phyloP scores from a whole-genome alignment of 108 stramenopile species.

The Cylindrotheca closterium region DNA sequence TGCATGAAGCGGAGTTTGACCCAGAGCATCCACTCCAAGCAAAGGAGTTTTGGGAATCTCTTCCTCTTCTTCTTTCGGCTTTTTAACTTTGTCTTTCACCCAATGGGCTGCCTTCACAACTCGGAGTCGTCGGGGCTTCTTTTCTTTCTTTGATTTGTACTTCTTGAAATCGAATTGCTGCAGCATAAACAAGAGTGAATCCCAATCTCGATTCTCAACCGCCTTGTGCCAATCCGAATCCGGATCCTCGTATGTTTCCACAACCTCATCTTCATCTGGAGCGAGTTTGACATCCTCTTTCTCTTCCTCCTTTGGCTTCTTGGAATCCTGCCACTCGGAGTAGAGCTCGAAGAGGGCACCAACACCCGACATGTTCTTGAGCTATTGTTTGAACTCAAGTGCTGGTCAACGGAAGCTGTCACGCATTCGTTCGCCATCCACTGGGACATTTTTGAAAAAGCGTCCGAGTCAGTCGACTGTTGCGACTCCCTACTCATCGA shows the following conservation, averaged over 20 bases:
- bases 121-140: slow-evolving; percentile 4
- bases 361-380: slow-evolving; percentile 7
- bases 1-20: slow-evolving; percentile 10
- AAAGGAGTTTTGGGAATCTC: neutral
- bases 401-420: too few relatives aligned
- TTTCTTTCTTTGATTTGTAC: slow-evolving; percentile 6
- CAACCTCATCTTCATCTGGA: slow-evolving; percentile 3
- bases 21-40: slow-evolving; percentile 1
- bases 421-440: too few relatives aligned
- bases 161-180: slow-evolving; percentile 6
- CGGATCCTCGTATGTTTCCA: slow-evolving; percentile 2
- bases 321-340: neutral
- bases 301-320: neutral
- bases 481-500: too few relatives aligned
- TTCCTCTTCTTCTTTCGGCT: slow-evolving; percentile 1
- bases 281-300: slow-evolving; percentile 7
- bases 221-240: neutral
- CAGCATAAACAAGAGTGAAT: slow-evolving; percentile 13
- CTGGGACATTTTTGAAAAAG: too few relatives aligned
- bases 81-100: slow-evolving; percentile 8
- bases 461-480: too few relatives aligned
- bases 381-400: too few relatives aligned
- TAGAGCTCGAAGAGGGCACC: slow-evolving; percentile 14
- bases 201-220: slow-evolving; percentile 16
- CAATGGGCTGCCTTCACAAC: slow-evolving; percentile 5